These are phyloP conservation scores for Biscutella laevigata DNA, from an alignment of 441 rosid species.

Conservation along the genomic window DNA sequence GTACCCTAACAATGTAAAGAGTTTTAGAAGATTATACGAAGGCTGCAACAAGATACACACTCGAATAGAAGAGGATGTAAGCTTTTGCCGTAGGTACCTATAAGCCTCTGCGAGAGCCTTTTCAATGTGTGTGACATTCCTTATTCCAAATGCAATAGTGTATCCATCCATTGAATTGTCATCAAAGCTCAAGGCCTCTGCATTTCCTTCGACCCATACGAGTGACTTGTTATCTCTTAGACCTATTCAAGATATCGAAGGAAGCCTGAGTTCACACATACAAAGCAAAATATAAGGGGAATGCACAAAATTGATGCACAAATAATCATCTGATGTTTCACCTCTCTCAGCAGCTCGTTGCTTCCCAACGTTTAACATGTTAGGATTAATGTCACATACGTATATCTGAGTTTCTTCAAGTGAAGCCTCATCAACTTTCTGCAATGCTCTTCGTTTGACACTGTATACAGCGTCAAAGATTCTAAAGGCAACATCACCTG, in stretches of 20 bases:
- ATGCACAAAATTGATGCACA: neutral
- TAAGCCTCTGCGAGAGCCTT: constrained; percentile 84
- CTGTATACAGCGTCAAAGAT: constrained; percentile 50
- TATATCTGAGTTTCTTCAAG: constrained; percentile 72
- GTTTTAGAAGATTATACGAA: neutral
- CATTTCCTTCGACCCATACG: constrained; percentile 85
- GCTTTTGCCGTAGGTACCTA: constrained; percentile 33
- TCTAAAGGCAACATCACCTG: constrained; percentile 94
- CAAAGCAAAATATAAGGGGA: neutral
- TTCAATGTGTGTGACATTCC: constrained; percentile 95
- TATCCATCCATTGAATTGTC: constrained; percentile 83
- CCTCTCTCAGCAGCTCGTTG: constrained; percentile 76
- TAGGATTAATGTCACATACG: constrained; percentile 83
- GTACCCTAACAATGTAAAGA: constrained; percentile 43
- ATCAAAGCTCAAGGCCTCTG: constrained; percentile 70
- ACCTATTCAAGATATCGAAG: constrained; percentile 34
- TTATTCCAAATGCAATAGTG: constrained; percentile 91
- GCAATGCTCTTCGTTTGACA: constrained; percentile 46
- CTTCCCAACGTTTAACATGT: constrained; percentile 83
- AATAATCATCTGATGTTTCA: constrained; percentile 22
- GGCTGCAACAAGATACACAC: neutral
- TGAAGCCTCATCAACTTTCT: constrained; percentile 46
- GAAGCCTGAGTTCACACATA: constrained; percentile 1
- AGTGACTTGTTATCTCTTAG: constrained; percentile 53
- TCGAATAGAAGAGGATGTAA: neutral